These are phyloP conservation scores for Sistotremastrum niveocremeum DNA, from an alignment of 768 basidiomycete genomes.

Conservation along the genomic window DNA sequence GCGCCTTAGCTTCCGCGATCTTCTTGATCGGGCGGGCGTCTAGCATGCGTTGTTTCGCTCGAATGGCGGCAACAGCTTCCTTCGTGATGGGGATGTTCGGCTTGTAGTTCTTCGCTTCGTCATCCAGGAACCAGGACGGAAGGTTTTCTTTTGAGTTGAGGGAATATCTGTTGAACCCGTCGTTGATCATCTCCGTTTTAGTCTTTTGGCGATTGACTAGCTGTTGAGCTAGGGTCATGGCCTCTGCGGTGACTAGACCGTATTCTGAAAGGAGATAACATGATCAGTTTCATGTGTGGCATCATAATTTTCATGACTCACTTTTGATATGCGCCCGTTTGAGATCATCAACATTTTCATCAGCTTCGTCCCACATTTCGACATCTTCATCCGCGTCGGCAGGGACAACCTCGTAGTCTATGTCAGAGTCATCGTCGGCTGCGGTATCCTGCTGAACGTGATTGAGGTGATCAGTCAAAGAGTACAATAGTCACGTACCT, in stretches of 20 bases:
- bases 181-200: constrained; percentile 78
- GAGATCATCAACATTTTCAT: constrained; percentile 58
- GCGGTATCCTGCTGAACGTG: constrained; percentile 13
- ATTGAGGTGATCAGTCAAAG: too few species aligned
- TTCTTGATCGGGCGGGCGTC: constrained; percentile 99
- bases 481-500: too few species aligned
- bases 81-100: constrained; percentile 94
- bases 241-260: constrained; percentile 78
- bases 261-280: constrained; percentile 34
- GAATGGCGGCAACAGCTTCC: constrained; percentile 76
- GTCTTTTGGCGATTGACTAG: constrained; percentile 86
- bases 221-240: constrained; percentile 81
- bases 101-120: constrained; percentile 87
- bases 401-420: constrained; percentile 70
- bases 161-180: constrained; percentile 92
- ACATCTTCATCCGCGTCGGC: constrained; percentile 42
- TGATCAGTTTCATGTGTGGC: not conserved
- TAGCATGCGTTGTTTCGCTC: constrained; percentile 82
- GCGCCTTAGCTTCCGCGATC: constrained; percentile 93
- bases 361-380: constrained; percentile 71
- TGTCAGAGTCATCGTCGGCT: constrained; percentile 22
- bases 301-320: constrained; percentile 21
- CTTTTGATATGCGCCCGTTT: constrained; percentile 56
- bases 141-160: constrained; percentile 85
- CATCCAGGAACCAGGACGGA: constrained; percentile 95